A percentile compares a stretch with the other conserved stretches of the same genome.
These are phyloP conservation scores for Cutaneotrichosporon sp. DNA, from an alignment of 1,284 basidiomycete genomes.

Conservation along the genomic window DNA sequence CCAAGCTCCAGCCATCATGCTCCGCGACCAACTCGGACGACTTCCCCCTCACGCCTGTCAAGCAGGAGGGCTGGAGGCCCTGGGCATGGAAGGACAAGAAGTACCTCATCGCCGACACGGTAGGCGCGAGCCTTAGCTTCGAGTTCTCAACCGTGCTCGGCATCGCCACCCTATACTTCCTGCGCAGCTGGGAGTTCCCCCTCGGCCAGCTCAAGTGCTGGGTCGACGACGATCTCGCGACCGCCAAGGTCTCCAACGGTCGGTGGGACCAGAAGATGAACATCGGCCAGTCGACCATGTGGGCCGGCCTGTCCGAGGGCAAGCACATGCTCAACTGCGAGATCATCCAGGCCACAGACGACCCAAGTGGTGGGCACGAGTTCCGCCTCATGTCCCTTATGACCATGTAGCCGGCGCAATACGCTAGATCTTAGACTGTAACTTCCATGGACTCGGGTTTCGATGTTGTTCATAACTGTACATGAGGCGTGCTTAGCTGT, in stretches of 20 bases:
- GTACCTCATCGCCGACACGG: conserved; percentile 42
- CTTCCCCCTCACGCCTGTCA: conserved; percentile 32
- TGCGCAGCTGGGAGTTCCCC: conserved; percentile 33
- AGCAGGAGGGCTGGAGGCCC: conserved; percentile 40
- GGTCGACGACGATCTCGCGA: conserved; percentile 41
- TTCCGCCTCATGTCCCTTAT: conserved; percentile 21
- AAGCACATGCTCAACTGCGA: conserved; percentile 11
- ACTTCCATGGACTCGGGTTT: neutral
- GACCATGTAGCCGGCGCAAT: conserved; percentile 5
- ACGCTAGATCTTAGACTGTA: neutral
- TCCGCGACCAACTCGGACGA: conserved; percentile 35
- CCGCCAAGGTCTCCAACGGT: conserved; percentile 29
- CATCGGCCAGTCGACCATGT: conserved; percentile 11
- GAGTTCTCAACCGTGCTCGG: conserved; percentile 33
- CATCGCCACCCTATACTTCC: conserved; percentile 42
- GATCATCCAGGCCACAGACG: conserved; percentile 16
- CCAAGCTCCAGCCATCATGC: conserved; percentile 42
- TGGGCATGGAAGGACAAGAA: conserved; percentile 48
- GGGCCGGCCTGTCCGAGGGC: conserved; percentile 5
- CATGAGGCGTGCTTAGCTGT: too few relatives aligned
- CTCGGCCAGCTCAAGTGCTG: conserved; percentile 45
- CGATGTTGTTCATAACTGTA: neutral
- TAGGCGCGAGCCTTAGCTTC: conserved; percentile 42
- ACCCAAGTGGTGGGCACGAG: conserved; percentile 17
- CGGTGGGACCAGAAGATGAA: conserved; percentile 39